Base-by-base conservation (phyloP, 106 monocot genomes). In the Amphibolis antarctica region DNA sequence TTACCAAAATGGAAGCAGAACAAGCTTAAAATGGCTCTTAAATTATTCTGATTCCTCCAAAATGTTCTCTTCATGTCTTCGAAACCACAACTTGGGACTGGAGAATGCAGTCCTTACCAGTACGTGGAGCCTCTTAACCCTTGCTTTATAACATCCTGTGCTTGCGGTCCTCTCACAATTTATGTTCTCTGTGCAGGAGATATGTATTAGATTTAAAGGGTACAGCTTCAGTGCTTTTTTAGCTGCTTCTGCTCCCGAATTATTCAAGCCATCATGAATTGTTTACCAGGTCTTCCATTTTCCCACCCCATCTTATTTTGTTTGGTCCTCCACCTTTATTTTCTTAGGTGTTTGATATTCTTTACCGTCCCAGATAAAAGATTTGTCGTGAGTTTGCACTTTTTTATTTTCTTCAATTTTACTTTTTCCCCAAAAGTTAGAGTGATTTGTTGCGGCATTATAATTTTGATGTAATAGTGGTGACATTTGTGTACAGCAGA, bases 1-100 rank as follows among this genome's bases (percentile, higher is more conserved):
- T 66, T 90, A 63, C 83, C 90, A 17, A 90, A 90, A 58, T 90
- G 90, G 90, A 90, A 82, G 74, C 90, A 90, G 65, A 90, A 79
- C 61, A 90, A 80, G 70, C 78, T 85, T 12, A 90, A 90, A 66
- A 47, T 70, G 63, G 76, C 73, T 15, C 73, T 90, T 67, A 76
- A 78, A 15, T 57, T 88, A 57, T 88, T 84, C 45, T 88, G 74
- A 78, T 53, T 28, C 10, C 27, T 22, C 3, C 44, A 27, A 54
- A 14, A 24, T 5, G 3, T 44, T 17, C 52, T 61, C 28, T 68
- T 57, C 42, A 22, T 29, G 68, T 68, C 26, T 29, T 43, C 45
- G n/a, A n/a, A n/a, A n/a, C n/a, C n/a, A n/a, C n/a, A 53, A 10
- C 30, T 30, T 20, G 14, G 53, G 43, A 26, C 28, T 18, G 22